Conservation (phyloP, 169 alveolate species). For the Plasmodium yoelii region DNA sequence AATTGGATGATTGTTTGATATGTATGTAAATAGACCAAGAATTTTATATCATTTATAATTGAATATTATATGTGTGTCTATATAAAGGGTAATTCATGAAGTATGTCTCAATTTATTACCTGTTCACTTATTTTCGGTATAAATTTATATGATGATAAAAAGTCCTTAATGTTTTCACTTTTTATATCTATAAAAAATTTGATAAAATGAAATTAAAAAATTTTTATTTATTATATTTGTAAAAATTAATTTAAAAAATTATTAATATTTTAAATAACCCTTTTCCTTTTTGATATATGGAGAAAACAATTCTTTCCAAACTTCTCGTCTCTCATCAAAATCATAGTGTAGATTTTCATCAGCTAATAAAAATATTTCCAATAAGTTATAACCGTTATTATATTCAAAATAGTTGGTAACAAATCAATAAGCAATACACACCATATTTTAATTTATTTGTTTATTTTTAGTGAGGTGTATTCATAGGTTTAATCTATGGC, state of each 20-base stretch:
- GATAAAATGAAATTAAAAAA: not conserved
- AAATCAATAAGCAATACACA: no score
- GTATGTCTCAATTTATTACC: not conserved
- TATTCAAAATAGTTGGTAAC: no score
- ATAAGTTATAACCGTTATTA: no score
- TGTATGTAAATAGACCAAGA: no score
- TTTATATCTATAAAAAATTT: conserved; percentile 27
- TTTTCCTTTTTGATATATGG: conserved; percentile 49
- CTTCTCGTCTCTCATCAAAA: conserved; percentile 55
- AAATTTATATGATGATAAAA: conserved; percentile 61
- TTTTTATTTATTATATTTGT: not conserved
- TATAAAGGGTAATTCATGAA: no score
- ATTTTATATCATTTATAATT: no score
- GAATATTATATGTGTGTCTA: no score
- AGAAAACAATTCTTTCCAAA: conserved; percentile 62
- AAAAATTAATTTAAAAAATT: not conserved
- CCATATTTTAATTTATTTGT: no score
- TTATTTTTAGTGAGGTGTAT: no score
- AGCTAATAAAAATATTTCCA: conserved; percentile 1
- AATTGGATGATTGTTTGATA: not conserved
- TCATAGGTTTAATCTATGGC: no score
- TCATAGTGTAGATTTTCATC: conserved; percentile 64
- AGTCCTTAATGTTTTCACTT: conserved; percentile 62
- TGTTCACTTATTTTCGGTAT: conserved; percentile 58
- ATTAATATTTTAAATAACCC: conserved; percentile 18